These are phyloP conservation scores for Hymenotorrendiella dingleyae DNA, from an alignment of 2,329 filamentous ascomycete species.

Conservation along the genomic window DNA sequence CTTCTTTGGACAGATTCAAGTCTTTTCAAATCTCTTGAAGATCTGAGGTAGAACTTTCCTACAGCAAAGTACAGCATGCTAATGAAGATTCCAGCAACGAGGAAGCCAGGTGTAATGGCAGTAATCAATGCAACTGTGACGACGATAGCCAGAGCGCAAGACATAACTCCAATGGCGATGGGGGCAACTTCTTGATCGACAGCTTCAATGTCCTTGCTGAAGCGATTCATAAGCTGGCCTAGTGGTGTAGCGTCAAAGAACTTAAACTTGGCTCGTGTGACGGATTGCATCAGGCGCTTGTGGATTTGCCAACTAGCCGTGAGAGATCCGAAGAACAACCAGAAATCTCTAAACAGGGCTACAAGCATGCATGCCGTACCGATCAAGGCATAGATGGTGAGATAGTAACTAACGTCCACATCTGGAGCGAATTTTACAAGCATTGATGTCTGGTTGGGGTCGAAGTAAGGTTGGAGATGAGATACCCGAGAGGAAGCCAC, in stretches of 20 bases:
- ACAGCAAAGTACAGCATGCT: conserved; percentile 75
- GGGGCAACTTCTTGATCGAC: conserved; percentile 95
- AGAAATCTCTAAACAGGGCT: conserved; percentile 75
- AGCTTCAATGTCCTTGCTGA: conserved; percentile 94
- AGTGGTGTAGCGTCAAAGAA: conserved; percentile 97
- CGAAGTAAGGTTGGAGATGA: conserved; percentile 29
- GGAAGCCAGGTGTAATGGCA: conserved; percentile 81
- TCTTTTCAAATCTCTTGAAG: conserved; percentile 92
- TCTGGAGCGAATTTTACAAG: conserved; percentile 34
- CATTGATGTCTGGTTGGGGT: conserved; percentile 27
- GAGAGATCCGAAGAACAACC: conserved; percentile 88
- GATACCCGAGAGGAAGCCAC: conserved; percentile 21
- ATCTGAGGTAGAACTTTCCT: conserved; percentile 80
- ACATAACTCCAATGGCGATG: conserved; percentile 71
- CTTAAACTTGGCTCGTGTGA: conserved; percentile 88
- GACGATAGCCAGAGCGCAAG: conserved; percentile 60
- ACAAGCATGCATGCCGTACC: conserved; percentile 73
- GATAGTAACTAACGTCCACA: conserved; percentile 79
- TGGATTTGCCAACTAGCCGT: conserved; percentile 84
- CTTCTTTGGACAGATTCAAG: conserved; percentile 91
- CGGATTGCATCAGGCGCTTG: conserved; percentile 65
- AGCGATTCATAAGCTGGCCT: conserved; percentile 95
- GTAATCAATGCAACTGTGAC: conserved; percentile 87
- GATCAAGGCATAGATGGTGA: conserved; percentile 74
- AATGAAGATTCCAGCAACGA: conserved; percentile 83